A percentile compares a stretch with the other conserved stretches of the same genome.
These are phyloP conservation scores for Gynochthodes officinalis DNA, from an alignment of 257 asterid genomes.

Conservation along the genomic window DNA sequence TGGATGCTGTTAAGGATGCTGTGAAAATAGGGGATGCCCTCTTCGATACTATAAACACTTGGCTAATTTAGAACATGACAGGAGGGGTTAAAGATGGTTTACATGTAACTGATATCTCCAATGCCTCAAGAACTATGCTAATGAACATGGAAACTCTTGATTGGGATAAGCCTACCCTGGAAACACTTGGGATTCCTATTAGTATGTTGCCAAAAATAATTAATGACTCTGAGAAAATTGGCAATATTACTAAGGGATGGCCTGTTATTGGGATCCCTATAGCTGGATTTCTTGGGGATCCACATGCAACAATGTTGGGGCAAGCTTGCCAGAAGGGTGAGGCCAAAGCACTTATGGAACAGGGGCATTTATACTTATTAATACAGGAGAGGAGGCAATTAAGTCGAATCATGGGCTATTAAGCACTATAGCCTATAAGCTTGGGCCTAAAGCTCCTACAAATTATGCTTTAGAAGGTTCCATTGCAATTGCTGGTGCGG, in stretches of 20 bases:
- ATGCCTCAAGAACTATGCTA: constrained; percentile 93
- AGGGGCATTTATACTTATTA: constrained; percentile 84
- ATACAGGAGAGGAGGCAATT: constrained; percentile 67
- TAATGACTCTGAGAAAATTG: constrained; percentile 73
- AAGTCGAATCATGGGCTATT: constrained; percentile 70
- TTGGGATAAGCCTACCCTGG: constrained; percentile 65
- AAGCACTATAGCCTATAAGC: constrained; percentile 81
- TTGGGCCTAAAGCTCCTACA: constrained; percentile 76
- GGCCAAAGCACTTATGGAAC: constrained; percentile 96
- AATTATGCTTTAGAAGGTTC: constrained; percentile 96
- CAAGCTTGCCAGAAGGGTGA: constrained; percentile 86
- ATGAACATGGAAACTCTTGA: constrained; percentile 80
- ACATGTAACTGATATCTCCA: constrained; percentile 84
- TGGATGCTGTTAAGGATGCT: constrained; percentile 55
- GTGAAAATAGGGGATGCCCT: constrained; percentile 71
- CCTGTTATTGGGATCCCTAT: constrained; percentile 73
- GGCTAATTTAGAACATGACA: constrained; percentile 94
- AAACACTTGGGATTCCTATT: constrained; percentile 46
- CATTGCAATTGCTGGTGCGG: constrained; percentile 97
- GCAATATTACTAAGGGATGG: constrained; percentile 69
- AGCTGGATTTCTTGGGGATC: constrained; percentile 93
- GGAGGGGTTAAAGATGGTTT: constrained; percentile 71
- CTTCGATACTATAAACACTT: constrained; percentile 85
- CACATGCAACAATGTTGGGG: constrained; percentile 94
- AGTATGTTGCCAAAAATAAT: constrained; percentile 66